Percentiles rank a stretch among this genome's conserved stretches.
Conservation (phyloP, 2,329 filamentous ascomycete species). For the Neonectria sp. region DNA sequence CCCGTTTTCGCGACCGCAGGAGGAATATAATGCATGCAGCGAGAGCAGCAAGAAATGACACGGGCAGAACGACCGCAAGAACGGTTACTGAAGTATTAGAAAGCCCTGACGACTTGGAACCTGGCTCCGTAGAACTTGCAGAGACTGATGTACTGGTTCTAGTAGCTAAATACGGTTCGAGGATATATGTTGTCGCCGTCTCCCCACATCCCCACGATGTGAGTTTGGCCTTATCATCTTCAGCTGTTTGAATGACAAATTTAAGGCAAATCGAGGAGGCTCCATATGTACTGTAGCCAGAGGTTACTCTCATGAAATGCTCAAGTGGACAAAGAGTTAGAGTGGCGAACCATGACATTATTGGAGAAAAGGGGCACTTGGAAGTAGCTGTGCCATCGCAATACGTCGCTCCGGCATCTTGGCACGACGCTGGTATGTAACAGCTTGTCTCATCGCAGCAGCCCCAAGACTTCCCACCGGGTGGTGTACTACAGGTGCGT, state of each 20-base stretch:
- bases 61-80: slow-evolving; percentile 8
- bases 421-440: slow-evolving; percentile 12
- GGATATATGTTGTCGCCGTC: neutral
- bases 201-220: slow-evolving; percentile 21
- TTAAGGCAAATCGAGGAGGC: neutral
- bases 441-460: slow-evolving; percentile 8
- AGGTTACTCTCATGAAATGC: neutral
- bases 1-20: neutral
- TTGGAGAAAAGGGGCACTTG: neutral
- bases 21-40: neutral
- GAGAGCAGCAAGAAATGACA: neutral
- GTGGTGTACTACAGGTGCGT: slow-evolving; percentile 2
- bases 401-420: slow-evolving; percentile 9
- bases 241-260: slow-evolving; percentile 6
- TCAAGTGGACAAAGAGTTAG: neutral
- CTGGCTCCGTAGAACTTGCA: neutral
- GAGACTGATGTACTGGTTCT: neutral
- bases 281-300: slow-evolving; percentile 7
- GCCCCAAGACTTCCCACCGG: slow-evolving; percentile 6
- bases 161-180: slow-evolving; percentile 3
- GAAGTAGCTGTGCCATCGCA: slow-evolving; percentile 7
- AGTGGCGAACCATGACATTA: slow-evolving; percentile 14
- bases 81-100: slow-evolving; percentile 7
- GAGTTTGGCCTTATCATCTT: slow-evolving; percentile 10
- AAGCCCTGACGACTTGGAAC: neutral